Percentiles rank a stretch among this genome's conserved stretches.
These are phyloP conservation scores for Trichoderma atroviride DNA, from an alignment of 2,329 filamentous ascomycete species.

Conservation along the genomic window DNA sequence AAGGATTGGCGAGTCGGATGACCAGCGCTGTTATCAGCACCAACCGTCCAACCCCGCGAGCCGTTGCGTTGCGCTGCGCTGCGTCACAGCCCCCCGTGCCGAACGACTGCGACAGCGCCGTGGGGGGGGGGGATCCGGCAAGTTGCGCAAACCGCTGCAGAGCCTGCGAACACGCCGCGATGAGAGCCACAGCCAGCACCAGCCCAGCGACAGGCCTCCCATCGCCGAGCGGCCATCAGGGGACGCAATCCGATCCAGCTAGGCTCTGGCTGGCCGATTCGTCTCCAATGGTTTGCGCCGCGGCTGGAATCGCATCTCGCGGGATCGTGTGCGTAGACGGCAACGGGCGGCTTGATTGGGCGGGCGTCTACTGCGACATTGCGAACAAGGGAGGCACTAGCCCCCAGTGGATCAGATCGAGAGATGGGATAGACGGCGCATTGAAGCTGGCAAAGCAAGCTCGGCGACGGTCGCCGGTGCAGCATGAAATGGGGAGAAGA, in stretches of 20 bases:
- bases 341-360: conserved; percentile 12
- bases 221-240: not conserved
- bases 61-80: conserved; percentile 20
- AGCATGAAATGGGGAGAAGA: not conserved
- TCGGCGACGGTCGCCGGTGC: conserved; percentile 14
- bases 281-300: conserved; percentile 14
- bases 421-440: conserved; percentile 14
- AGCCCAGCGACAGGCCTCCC: not conserved
- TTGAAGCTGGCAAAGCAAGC: conserved; percentile 2
- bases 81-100: conserved; percentile 14
- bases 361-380: conserved; percentile 14
- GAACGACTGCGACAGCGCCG: conserved; percentile 10
- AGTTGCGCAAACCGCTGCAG: not conserved
- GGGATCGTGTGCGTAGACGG: conserved; percentile 10
- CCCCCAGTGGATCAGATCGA: conserved; percentile 9
- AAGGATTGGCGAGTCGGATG: conserved; percentile 21
- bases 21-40: conserved; percentile 24
- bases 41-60: conserved; percentile 24
- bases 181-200: not conserved
- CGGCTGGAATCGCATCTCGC: conserved; percentile 1
- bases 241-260: conserved; percentile 19
- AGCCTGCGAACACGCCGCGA: not conserved
- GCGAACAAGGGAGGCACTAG: conserved; percentile 19
- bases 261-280: conserved; percentile 3
- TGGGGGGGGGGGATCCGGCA: not conserved